Evolutionary conservation across 2,329 filamentous ascomycete species (phyloP).

Genomic region (Microsporum audouinii): DNA sequence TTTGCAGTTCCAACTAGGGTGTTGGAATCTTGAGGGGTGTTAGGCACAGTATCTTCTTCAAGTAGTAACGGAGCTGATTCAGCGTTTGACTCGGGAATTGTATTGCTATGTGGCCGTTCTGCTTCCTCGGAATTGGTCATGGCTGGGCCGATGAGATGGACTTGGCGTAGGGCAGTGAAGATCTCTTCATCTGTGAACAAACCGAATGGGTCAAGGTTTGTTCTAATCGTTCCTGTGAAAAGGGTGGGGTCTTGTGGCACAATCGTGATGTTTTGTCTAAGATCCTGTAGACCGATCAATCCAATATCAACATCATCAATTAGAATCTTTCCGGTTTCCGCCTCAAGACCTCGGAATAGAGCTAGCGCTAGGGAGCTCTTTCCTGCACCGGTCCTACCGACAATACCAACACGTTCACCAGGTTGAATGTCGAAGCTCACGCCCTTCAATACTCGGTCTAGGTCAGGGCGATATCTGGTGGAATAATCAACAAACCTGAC

Average conservation of each 20-base stretch:
- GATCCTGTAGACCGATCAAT: conserved; percentile 78
- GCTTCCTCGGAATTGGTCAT: conserved; percentile 16
- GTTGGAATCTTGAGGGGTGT: conserved; percentile 5
- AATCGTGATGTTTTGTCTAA: conserved; percentile 90
- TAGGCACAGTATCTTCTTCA: not conserved
- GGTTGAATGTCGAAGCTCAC: conserved; percentile 78
- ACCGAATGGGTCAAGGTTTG: conserved; percentile 84
- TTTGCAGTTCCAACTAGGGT: conserved; percentile 5
- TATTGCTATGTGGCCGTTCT: conserved; percentile 15
- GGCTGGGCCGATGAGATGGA: conserved; percentile 61
- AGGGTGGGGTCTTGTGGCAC: conserved; percentile 90
- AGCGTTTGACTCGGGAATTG: conserved; percentile 11
- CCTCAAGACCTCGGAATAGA: conserved; percentile 85
- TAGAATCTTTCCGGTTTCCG: conserved; percentile 75
- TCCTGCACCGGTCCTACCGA: conserved; percentile 86
- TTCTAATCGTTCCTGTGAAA: conserved; percentile 83
- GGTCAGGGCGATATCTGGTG: conserved; percentile 75
- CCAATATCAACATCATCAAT: conserved; percentile 89
- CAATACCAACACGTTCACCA: conserved; percentile 88
- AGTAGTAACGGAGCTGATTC: not conserved
- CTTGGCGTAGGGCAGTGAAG: conserved; percentile 71
- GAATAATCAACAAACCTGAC: conserved; percentile 85
- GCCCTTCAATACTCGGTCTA: conserved; percentile 73
- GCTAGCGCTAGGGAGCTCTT: conserved; percentile 92
- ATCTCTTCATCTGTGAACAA: conserved; percentile 84